Evolutionary conservation across 441 rosid genomes (phyloP).

Genomic region (Erodium moschatum): DNA sequence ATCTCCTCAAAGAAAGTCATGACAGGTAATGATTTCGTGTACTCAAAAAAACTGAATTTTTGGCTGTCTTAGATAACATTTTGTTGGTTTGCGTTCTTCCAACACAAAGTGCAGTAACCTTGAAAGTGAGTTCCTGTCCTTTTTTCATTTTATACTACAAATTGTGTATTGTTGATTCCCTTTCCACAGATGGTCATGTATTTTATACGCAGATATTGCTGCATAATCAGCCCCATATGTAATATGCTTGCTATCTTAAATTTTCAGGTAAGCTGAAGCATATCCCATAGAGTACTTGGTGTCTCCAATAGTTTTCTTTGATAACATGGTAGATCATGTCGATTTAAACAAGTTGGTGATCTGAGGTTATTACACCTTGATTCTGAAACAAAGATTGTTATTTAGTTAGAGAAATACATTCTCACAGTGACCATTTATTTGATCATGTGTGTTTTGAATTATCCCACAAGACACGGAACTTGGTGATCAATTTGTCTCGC

Average conservation of each 20-base stretch:
- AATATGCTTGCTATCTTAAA: background rate
- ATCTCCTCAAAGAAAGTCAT: no score
- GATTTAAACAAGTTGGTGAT: no score
- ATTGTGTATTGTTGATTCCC: background rate
- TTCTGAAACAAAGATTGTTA: background rate
- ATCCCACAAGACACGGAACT: constrained; percentile 21
- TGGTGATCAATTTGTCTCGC: constrained; percentile 32
- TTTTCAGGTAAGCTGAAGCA: background rate
- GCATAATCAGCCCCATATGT: background rate
- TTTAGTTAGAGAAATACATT: background rate
- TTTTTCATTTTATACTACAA: background rate
- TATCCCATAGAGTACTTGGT: background rate
- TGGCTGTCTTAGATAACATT: background rate
- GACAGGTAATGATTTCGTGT: background rate
- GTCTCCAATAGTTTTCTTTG: background rate
- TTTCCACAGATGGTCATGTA: background rate
- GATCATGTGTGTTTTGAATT: background rate
- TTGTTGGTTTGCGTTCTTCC: background rate
- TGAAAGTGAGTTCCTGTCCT: background rate
- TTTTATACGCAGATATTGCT: background rate
- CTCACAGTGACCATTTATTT: background rate
- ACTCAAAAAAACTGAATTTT: background rate
- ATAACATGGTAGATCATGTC: background rate
- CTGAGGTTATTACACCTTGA: no score
- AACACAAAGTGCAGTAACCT: background rate